Percentiles rank a stretch among this genome's conserved stretches.
These are phyloP conservation scores for Magnusiomyces clavatus DNA, from an alignment of 1,139 yeast genomes.

Conservation along the genomic window DNA sequence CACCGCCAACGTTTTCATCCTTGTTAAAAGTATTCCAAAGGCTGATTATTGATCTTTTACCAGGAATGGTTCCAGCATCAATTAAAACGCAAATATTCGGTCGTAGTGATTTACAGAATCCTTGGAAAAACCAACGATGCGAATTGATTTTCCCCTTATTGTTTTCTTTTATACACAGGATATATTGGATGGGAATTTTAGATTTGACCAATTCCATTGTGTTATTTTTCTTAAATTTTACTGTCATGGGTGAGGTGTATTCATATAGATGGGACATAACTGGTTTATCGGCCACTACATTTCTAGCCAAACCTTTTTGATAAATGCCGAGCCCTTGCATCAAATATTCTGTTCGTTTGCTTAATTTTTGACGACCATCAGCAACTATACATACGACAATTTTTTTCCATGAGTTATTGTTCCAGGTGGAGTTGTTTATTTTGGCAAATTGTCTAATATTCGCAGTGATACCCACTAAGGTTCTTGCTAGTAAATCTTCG, in stretches of 20 bases:
- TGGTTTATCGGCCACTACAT: constrained; percentile 58
- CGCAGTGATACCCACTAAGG: constrained; percentile 69
- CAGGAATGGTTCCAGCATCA: constrained; percentile 78
- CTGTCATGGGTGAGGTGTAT: constrained; percentile 72
- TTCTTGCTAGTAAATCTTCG: constrained; percentile 61
- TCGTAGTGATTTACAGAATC: constrained; percentile 60
- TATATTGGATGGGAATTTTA: constrained; percentile 52
- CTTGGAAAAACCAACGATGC: constrained; percentile 80
- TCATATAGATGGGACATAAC: constrained; percentile 74
- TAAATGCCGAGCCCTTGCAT: constrained; percentile 68
- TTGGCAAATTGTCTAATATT: constrained; percentile 58
- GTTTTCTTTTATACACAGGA: constrained; percentile 71
- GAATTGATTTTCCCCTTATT: constrained; percentile 72
- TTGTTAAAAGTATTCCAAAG: constrained; percentile 65
- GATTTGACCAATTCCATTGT: constrained; percentile 43
- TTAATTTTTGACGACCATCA: constrained; percentile 66
- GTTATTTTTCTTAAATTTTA: constrained; percentile 52
- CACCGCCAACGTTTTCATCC: constrained; percentile 73
- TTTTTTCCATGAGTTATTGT: constrained; percentile 73
- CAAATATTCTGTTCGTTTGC: constrained; percentile 56
- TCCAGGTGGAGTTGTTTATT: constrained; percentile 60
- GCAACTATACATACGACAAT: constrained; percentile 67
- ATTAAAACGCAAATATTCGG: constrained; percentile 66
- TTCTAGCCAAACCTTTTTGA: constrained; percentile 79
- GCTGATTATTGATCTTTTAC: constrained; percentile 62